Evolutionary conservation across 768 basidiomycete genomes (phyloP).

Genomic region (Panaeolus cyanescens): DNA sequence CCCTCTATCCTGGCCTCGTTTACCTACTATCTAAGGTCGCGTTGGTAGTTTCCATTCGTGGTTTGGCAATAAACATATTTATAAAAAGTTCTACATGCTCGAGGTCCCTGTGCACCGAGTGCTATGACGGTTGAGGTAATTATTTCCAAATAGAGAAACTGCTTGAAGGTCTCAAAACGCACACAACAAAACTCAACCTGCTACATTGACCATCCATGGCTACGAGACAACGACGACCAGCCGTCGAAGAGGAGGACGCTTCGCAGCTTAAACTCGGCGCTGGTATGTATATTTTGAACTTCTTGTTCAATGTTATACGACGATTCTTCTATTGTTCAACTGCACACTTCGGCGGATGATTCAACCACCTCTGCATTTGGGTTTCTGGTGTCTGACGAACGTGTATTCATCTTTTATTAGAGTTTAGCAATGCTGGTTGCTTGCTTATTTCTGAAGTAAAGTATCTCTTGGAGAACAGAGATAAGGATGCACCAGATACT

Average conservation of each 20-base stretch:
- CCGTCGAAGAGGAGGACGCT: constrained; percentile 83
- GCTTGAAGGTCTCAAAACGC: background rate
- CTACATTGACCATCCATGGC: constrained; percentile 38
- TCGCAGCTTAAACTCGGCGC: constrained; percentile 80
- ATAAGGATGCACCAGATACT: constrained; percentile 87
- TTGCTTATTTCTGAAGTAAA: constrained; percentile 92
- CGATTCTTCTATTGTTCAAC: background rate
- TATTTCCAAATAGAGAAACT: background rate
- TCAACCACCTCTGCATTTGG: background rate
- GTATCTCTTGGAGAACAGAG: constrained; percentile 83
- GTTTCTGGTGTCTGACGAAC: background rate
- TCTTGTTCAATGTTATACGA: background rate
- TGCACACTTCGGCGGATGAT: background rate
- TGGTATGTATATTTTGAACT: constrained; percentile 41
- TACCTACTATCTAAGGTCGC: background rate
- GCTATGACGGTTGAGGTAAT: background rate
- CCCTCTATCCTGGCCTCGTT: background rate
- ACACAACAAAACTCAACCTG: background rate
- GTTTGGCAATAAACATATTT: background rate
- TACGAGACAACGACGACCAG: constrained; percentile 63
- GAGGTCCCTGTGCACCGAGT: background rate
- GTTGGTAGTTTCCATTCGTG: background rate
- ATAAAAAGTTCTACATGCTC: background rate
- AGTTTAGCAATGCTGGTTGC: constrained; percentile 92
- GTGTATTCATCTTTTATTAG: constrained; percentile 34